Base-by-base conservation (phyloP, 1,284 basidiomycete genomes). In the Malassezia pachydermatis region DNA sequence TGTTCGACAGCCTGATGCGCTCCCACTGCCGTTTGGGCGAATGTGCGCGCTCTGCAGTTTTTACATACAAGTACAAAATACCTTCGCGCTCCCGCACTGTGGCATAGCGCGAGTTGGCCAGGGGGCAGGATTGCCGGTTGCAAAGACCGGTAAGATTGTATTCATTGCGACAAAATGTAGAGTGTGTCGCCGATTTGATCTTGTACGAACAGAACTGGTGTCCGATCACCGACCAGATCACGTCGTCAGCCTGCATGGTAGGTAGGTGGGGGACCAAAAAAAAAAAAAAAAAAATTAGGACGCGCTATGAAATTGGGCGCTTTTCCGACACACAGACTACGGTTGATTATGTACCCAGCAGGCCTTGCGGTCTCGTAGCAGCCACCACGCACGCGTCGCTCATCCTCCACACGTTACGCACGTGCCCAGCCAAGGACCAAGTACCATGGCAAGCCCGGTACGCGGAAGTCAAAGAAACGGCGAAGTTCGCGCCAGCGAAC, bases 141-240 rank as follows among this genome's bases (percentile, higher is more conserved):
- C 94, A 99, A 61, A 96, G 79, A n/a, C 94, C 94, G 1, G 90
- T 94, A 28, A 95, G 82, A 74, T 99, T 99, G 78, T 94, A 96
- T 74, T 95, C 89, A 74, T 98, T 98, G 42, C 90, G 79, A 75
- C 94, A 98, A 75, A 98, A 96, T 70, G 94, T 96, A 10, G 49
- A 53, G 35, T 65, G 63, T 24, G 63, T 65, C 36, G 63, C 57
- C 16, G 65, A 65, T 44, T 62, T 64, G 58, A 71, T 62, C 57
- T 67, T 67, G 61, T 68, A 71, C 36, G 67, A 70, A 55, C 69
- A 71, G 44, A 65, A 65, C 28, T 63, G 54, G 48, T 67, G 60
- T 10, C 67, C 67, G 45, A 71, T 65, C 39, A 71, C 56, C 24
- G 59, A 58, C 69, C 69, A 71, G 28, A 71, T 58, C 22, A 70